phyloP scores from a whole-genome alignment of 1,284 basidiomycete genomes.

The Waitea zeae region DNA sequence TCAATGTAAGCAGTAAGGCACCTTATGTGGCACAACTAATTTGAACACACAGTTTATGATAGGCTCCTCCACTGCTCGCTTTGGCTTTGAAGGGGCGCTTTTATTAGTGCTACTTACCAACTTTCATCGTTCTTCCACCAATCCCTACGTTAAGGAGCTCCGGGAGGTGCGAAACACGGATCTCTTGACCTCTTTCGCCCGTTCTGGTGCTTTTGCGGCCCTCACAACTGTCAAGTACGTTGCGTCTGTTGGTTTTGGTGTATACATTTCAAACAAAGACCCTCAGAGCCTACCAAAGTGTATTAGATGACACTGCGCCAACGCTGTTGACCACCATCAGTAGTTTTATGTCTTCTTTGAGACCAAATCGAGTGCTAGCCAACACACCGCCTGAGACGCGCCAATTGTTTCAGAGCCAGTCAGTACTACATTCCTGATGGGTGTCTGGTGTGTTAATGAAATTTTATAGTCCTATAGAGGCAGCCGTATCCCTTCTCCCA shows the following conservation, averaged over 20 bases:
- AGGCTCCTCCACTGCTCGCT: conserved; percentile 30
- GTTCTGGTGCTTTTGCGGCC: conserved; percentile 34
- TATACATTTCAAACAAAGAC: not conserved
- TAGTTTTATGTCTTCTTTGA: conserved; percentile 28
- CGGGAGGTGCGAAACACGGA: conserved; percentile 25
- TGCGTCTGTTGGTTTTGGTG: not conserved
- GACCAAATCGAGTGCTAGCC: conserved; percentile 34
- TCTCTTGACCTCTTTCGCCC: conserved; percentile 35
- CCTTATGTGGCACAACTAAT: not conserved
- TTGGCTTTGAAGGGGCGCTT: conserved; percentile 37
- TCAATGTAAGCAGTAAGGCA: conserved; percentile 19
- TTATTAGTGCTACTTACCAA: conserved; percentile 41
- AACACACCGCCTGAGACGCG: conserved; percentile 25
- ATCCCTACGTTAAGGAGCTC: conserved; percentile 40
- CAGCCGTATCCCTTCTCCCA: conserved; percentile 35
- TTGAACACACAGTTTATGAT: conserved; percentile 27
- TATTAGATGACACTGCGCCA: conserved; percentile 31
- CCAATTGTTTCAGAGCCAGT: conserved; percentile 43
- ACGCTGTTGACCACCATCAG: conserved; percentile 29
- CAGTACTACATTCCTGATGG: conserved; percentile 8
- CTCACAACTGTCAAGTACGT: conserved; percentile 31
- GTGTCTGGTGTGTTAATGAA: conserved; percentile 1
- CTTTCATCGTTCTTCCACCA: conserved; percentile 48
- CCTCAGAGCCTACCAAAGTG: conserved; percentile 33
- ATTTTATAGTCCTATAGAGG: conserved; percentile 35